phyloP scores from a whole-genome alignment of 2,329 filamentous ascomycete species.

The Cladosporium sp. region DNA sequence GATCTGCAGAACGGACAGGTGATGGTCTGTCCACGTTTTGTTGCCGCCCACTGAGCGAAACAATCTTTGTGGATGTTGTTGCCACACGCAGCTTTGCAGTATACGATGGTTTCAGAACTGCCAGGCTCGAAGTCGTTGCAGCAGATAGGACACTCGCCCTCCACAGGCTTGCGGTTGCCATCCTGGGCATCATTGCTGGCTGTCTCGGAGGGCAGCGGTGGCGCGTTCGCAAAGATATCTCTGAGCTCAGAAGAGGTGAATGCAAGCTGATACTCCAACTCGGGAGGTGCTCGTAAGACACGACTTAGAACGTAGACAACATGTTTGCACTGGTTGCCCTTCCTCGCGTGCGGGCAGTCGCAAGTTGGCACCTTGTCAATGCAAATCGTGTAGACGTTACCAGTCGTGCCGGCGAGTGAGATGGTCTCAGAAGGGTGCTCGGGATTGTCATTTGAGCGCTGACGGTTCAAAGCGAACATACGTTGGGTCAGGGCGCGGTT shows the following conservation, averaged over 20 bases:
- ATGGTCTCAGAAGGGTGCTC: conserved; percentile 54
- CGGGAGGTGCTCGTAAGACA: conserved; percentile 56
- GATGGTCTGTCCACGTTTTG: conserved; percentile 28
- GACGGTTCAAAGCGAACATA: conserved; percentile 34
- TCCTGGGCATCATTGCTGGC: conserved; percentile 34
- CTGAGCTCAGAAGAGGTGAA: conserved; percentile 59
- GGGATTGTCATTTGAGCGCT: conserved; percentile 20
- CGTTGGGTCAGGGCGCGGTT: conserved; percentile 34
- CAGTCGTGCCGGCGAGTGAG: conserved; percentile 60
- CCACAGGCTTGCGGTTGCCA: conserved; percentile 59
- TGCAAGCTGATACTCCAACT: conserved; percentile 63
- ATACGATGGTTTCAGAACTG: conserved; percentile 49
- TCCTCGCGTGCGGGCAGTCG: conserved; percentile 32
- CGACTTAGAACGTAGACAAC: conserved; percentile 61
- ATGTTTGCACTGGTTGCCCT: conserved; percentile 63
- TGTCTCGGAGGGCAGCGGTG: conserved; percentile 47
- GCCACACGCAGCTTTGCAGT: conserved; percentile 62
- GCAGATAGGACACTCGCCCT: conserved; percentile 66
- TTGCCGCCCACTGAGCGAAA: conserved; percentile 54
- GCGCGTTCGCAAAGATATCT: conserved; percentile 58
- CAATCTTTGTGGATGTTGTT: conserved; percentile 62
- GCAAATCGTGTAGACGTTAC: conserved; percentile 61
- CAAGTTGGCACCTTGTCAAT: conserved; percentile 52
- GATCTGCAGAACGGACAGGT: conserved; percentile 37
- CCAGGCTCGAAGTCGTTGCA: conserved; percentile 35